Evolutionary conservation across 805 yeast species (phyloP).

Genomic region (Scheffersomyces ergatensis): DNA sequence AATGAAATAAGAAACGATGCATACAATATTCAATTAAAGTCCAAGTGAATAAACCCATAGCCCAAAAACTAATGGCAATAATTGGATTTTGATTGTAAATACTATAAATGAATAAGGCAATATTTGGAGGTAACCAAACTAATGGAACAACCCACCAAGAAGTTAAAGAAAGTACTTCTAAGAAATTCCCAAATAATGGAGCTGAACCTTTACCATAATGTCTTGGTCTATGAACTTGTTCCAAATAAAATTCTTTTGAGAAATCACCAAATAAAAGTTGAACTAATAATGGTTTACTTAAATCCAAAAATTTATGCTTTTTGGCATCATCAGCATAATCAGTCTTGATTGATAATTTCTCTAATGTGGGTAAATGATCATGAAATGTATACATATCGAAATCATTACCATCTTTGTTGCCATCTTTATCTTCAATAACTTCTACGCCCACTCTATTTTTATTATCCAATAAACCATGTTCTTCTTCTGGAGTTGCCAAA

Average conservation of each 20-base stretch:
- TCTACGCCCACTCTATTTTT: constrained; percentile 58
- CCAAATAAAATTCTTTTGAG: constrained; percentile 85
- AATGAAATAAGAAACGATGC: constrained; percentile 91
- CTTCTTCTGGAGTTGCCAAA: constrained; percentile 80
- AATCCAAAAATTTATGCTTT: constrained; percentile 83
- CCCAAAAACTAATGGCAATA: constrained; percentile 58
- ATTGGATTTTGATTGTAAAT: constrained; percentile 44
- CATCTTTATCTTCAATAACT: constrained; percentile 58
- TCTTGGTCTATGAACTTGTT: constrained; percentile 96
- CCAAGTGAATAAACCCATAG: constrained; percentile 87
- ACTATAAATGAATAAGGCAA: constrained; percentile 61
- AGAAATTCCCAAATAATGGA: constrained; percentile 88
- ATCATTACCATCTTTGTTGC: constrained; percentile 14
- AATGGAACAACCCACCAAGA: constrained; percentile 93
- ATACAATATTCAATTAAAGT: constrained; percentile 83
- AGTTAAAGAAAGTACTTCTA: constrained; percentile 88
- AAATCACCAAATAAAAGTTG: constrained; percentile 79
- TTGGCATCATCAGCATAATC: constrained; percentile 69
- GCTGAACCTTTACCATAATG: constrained; percentile 98
- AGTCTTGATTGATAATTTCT: constrained; percentile 71
- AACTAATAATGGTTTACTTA: constrained; percentile 72
- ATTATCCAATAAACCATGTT: constrained; percentile 62
- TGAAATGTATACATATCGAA: constrained; percentile 40
- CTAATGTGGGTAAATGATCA: constrained; percentile 71
- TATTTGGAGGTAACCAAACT: constrained; percentile 82